phyloP scores from a whole-genome alignment of 768 basidiomycete genomes.

The Phlegmacium glaucopus region DNA sequence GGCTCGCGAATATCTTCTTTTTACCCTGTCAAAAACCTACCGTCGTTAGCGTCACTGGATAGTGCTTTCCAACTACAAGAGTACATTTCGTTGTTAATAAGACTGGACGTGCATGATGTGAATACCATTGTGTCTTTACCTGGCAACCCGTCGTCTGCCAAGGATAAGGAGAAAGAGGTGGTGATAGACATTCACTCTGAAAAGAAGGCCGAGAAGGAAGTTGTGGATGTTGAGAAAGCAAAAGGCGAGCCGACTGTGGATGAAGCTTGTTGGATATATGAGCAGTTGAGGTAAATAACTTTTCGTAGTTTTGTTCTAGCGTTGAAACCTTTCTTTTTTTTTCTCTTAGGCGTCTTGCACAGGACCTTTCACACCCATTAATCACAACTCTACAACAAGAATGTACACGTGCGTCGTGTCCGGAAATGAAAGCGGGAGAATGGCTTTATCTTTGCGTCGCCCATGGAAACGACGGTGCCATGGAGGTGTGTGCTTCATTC shows the following conservation, averaged over 20 bases:
- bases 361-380: constrained; percentile 82
- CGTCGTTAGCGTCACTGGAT: constrained; percentile 70
- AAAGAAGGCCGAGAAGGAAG: too few relatives aligned
- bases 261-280: constrained; percentile 82
- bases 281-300: constrained; percentile 48
- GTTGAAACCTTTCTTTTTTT: too few relatives aligned
- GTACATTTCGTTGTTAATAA: constrained; percentile 86
- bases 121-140: constrained; percentile 78
- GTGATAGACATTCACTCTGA: constrained; percentile 22
- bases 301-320: too few relatives aligned
- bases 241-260: constrained; percentile 62
- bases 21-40: constrained; percentile 71
- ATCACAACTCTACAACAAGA: constrained; percentile 84
- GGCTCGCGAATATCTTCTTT: constrained; percentile 79
- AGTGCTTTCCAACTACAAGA: constrained; percentile 95
- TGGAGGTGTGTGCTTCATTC: constrained; percentile 83
- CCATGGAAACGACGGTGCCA: constrained; percentile 82
- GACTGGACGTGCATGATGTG: constrained; percentile 85
- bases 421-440: constrained; percentile 97
- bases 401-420: constrained; percentile 83
- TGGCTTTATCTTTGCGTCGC: constrained; percentile 97
- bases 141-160: constrained; percentile 28
- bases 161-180: constrained; percentile 14
- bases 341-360: constrained; percentile 70
- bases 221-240: constrained; percentile 33